These are phyloP conservation scores for Fragilaria crotonensis DNA, from an alignment of 108 stramenopile genomes.

Conservation along the genomic window DNA sequence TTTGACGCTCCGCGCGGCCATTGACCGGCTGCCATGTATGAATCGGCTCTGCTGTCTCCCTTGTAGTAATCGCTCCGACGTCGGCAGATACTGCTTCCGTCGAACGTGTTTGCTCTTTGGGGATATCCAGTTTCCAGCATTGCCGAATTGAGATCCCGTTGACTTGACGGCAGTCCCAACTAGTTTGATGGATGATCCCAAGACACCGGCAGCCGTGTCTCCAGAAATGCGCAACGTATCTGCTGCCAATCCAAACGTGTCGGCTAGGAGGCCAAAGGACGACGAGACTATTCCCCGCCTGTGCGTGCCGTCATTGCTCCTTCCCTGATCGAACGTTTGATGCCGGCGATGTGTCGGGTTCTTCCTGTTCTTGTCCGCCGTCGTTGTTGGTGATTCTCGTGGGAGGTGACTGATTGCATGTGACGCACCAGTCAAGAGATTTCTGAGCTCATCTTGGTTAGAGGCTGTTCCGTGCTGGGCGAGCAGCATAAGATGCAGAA, in stretches of 20 bases:
- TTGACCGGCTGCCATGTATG: constrained; percentile 8
- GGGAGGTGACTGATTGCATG: too few relatives aligned
- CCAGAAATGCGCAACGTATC: constrained; percentile 32
- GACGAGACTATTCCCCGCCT: background rate
- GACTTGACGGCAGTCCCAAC: constrained; percentile 27
- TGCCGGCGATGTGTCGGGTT: too few relatives aligned
- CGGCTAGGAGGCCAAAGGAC: constrained; percentile 31
- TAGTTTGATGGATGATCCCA: constrained; percentile 29
- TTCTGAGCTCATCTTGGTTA: too few relatives aligned
- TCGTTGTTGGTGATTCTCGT: too few relatives aligned
- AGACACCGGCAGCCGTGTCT: constrained; percentile 33
- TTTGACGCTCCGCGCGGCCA: constrained; percentile 26
- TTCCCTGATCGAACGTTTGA: too few relatives aligned
- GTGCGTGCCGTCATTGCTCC: too few relatives aligned
- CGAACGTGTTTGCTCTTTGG: background rate
- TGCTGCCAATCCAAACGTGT: constrained; percentile 29
- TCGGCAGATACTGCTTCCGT: background rate
- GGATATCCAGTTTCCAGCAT: background rate
- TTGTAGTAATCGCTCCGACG: background rate
- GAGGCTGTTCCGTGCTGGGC: too few relatives aligned
- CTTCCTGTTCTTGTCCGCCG: too few relatives aligned
- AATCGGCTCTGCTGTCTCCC: background rate
- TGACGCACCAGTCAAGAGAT: too few relatives aligned
- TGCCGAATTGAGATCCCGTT: constrained; percentile 26
- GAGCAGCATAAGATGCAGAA: too few relatives aligned